These are phyloP conservation scores for Rhizopus arrhizus DNA, from an alignment of 371 early-diverging fungal species.

Conservation along the genomic window DNA sequence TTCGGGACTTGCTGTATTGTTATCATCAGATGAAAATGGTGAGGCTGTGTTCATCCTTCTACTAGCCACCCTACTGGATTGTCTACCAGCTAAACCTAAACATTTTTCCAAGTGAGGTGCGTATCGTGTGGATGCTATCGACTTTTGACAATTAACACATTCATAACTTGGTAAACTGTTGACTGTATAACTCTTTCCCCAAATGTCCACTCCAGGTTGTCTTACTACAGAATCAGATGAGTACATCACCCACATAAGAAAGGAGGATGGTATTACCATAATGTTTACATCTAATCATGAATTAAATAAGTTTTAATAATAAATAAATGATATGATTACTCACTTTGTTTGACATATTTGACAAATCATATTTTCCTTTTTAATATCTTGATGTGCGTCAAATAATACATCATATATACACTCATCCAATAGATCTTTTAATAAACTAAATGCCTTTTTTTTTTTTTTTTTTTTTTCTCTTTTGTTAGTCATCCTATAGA, in stretches of 20 bases:
- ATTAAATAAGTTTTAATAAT: not conserved
- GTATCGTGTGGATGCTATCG: slow-evolving; percentile 80
- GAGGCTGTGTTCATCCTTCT: slow-evolving; percentile 45
- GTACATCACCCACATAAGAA: not conserved
- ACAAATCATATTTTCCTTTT: slow-evolving; percentile 57
- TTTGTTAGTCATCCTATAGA: too few species aligned
- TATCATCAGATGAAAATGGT: slow-evolving; percentile 34
- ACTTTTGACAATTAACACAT: slow-evolving; percentile 78
- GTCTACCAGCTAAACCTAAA: slow-evolving; percentile 78
- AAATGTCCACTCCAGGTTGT: slow-evolving; percentile 69
- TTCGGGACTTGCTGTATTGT: slow-evolving; percentile 18
- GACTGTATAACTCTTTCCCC: slow-evolving; percentile 65
- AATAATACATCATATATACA: slow-evolving; percentile 67
- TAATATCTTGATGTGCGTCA: slow-evolving; percentile 68
- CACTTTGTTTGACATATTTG: slow-evolving; percentile 74
- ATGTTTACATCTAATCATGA: slow-evolving; percentile 24
- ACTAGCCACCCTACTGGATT: slow-evolving; percentile 65
- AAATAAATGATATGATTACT: slow-evolving; percentile 1
- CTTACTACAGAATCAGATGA: slow-evolving; percentile 31
- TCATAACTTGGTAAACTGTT: slow-evolving; percentile 66
- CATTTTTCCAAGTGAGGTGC: slow-evolving; percentile 91
- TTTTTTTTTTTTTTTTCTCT: not conserved
- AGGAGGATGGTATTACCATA: slow-evolving; percentile 27
- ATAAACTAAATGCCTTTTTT: slow-evolving; percentile 44
- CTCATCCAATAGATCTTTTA: slow-evolving; percentile 67